A percentile compares a stretch with the other conserved stretches of the same genome.
phyloP scores from a whole-genome alignment of 2,329 filamentous ascomycete species.

The Colletotrichum sp. region DNA sequence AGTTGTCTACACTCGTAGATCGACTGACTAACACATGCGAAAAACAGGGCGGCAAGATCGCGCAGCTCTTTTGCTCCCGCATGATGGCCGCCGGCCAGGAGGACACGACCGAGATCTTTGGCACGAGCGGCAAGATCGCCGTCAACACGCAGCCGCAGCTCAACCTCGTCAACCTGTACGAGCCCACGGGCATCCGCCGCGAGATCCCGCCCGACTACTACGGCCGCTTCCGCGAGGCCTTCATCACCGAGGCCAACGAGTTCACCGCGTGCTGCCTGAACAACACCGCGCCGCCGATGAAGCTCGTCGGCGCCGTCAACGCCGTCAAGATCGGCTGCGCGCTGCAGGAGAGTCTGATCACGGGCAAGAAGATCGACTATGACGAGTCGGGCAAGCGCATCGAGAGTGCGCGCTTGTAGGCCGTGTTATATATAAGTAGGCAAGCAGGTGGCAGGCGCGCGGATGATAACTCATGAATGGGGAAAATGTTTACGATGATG shows the following conservation, averaged over 20 bases:
- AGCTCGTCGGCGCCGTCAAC: conserved; percentile 61
- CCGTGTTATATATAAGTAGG: conserved; percentile 27
- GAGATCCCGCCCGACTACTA: conserved; percentile 68
- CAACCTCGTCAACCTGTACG: conserved; percentile 61
- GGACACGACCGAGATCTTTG: conserved; percentile 71
- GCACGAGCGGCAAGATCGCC: conserved; percentile 66
- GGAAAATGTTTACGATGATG: neutral
- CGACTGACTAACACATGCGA: neutral
- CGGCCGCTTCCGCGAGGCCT: conserved; percentile 66
- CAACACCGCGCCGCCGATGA: conserved; percentile 58
- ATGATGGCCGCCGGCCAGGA: conserved; percentile 75
- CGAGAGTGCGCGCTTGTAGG: conserved; percentile 34
- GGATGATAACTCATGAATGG: neutral
- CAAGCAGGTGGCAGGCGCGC: neutral
- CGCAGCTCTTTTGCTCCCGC: conserved; percentile 66
- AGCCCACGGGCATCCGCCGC: conserved; percentile 56
- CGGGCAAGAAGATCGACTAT: conserved; percentile 62
- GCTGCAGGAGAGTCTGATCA: conserved; percentile 61
- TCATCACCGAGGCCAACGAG: conserved; percentile 66
- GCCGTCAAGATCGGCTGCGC: conserved; percentile 66
- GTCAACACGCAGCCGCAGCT: conserved; percentile 63
- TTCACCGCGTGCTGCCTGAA: conserved; percentile 66
- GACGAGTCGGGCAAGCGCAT: conserved; percentile 54
- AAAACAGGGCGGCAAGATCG: conserved; percentile 61
- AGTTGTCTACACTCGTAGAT: neutral